These are phyloP conservation scores for Aspergillus cavernicola DNA, from an alignment of 495 filamentous ascomycete genomes.

Conservation along the genomic window DNA sequence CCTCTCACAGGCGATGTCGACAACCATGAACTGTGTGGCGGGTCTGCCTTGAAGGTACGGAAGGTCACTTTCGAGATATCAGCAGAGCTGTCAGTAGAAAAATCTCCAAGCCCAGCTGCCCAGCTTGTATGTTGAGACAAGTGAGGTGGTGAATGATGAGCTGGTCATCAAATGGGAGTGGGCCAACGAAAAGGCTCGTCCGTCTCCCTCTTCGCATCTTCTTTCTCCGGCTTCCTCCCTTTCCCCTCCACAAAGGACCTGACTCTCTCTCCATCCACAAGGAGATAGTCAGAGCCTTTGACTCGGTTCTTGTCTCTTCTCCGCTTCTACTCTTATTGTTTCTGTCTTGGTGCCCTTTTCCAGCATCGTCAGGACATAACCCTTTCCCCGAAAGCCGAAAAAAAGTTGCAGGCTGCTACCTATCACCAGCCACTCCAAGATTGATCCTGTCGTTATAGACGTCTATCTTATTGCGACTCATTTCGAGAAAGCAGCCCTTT, in stretches of 20 bases:
- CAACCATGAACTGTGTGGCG: not conserved
- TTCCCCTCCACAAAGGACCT: not conserved
- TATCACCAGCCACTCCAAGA: not conserved
- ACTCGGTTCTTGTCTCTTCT: not conserved
- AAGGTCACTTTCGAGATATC: not conserved
- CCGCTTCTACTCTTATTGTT: not conserved
- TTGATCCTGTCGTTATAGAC: not conserved
- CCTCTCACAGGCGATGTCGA: not conserved
- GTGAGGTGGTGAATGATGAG: not conserved
- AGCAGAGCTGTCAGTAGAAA: not conserved
- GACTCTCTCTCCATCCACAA: not conserved
- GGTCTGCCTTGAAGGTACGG: not conserved
- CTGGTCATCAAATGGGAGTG: conserved; percentile 8
- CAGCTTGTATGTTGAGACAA: conserved; percentile 2
- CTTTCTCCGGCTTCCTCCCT: conserved; percentile 7
- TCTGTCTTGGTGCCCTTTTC: not conserved
- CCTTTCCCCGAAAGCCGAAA: not conserved
- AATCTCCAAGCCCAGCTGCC: not conserved
- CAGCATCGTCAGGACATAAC: not conserved
- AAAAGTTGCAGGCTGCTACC: not conserved
- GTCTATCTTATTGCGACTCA: not conserved
- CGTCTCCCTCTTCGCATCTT: conserved; percentile 6
- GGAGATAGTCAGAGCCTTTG: not conserved
- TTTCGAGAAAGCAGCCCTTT: not conserved
- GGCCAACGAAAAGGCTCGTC: conserved; percentile 11